Evolutionary conservation across 257 asterid genomes (phyloP), one percentile per base, ranked within the genome.

Genomic region (Jasminum sambac): DNA sequence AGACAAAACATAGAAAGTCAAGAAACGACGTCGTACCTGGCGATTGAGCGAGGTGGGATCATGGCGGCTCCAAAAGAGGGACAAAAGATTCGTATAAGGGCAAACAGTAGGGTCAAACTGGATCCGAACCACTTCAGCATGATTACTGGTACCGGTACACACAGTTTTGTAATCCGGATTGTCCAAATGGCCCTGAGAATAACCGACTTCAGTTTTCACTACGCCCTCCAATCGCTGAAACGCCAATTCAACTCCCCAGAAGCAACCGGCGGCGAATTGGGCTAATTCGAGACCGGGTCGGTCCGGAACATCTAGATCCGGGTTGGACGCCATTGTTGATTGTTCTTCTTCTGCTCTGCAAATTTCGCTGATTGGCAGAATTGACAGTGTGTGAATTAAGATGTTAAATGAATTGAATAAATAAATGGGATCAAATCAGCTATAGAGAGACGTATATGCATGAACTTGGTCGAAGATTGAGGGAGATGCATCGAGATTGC

Each of bases 251-350:
- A 91, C 90, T 8, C 97, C 81, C 96, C 97, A 91, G 76, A 91
- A 91, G 78, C 96, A 91, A 0, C 97, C 97, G 41, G 96, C 97
- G 0, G 83, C 97, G 43, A 91, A 89, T 57, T 91, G 96, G 74
- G 96, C 95, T 24, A 87, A 63, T 68, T 87, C 96, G 62, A 84
- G 85, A 57, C 85, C 84, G 71, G 87, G 73, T 11, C 70, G 67
- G 12, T 11, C 61, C 42, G 91, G 87, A 9, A 76, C 19, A 38
- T 89, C 92, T 14, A 16, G 60, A 75, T 89, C 96, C 50, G 87
- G 91, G 90, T 90, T 92, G 63, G 83, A 68, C 11, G 87, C 91
- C 96, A 87, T 86, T 63, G 73, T 11, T 67, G 74, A 5, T 36
- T 80, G 0, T n/a, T 11, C 2, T 17, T 23, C 26, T 17, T 23